Percentiles rank a stretch among this genome's conserved stretches.
phyloP scores from a whole-genome alignment of 179 eudicot species.

The Monotropa hypopitys region DNA sequence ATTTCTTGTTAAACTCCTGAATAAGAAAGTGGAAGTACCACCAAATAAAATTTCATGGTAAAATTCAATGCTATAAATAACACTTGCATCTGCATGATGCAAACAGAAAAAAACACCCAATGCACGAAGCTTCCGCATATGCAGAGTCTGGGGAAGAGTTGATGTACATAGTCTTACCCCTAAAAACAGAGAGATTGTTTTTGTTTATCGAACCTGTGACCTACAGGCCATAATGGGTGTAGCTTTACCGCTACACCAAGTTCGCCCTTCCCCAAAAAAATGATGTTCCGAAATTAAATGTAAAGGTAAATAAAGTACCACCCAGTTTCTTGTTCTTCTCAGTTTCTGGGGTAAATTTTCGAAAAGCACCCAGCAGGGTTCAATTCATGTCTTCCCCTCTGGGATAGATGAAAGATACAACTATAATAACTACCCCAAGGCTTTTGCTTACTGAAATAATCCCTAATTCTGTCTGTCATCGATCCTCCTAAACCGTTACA shows the following conservation, averaged over 20 bases:
- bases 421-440: neutral
- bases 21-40: conserved; percentile 8
- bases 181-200: too few species aligned
- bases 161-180: too few species aligned
- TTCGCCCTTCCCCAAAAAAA: too few species aligned
- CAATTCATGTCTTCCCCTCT: neutral
- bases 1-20: conserved; percentile 93
- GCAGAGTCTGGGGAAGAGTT: too few species aligned
- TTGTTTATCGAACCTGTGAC: too few species aligned
- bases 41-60: neutral
- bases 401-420: neutral
- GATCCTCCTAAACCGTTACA: too few species aligned
- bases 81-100: neutral
- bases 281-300: neutral
- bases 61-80: neutral
- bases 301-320: neutral
- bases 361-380: neutral
- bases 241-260: too few species aligned
- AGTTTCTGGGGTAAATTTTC: neutral
- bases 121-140: too few species aligned
- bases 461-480: neutral
- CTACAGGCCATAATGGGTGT: too few species aligned
- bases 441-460: neutral
- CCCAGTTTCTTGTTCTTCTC: neutral
- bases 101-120: too few species aligned